Base-by-base conservation (phyloP, 2,329 filamentous ascomycete species). In the Sclerotinia nivalis region DNA sequence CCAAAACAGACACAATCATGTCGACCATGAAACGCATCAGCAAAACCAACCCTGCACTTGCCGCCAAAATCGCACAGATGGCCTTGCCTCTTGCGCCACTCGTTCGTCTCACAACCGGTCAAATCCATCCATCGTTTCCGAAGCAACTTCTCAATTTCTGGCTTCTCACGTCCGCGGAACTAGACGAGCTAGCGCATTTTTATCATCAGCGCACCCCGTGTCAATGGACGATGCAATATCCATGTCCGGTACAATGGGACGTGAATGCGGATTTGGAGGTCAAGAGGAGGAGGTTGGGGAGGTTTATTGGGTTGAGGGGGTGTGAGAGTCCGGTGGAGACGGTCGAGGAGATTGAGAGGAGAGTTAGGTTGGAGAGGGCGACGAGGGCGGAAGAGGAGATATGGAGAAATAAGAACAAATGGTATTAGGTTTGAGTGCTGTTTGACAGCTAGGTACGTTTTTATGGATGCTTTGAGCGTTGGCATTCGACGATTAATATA, bases 281-380 rank as follows among this genome's bases (percentile, higher is more conserved):
- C 77, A 93, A 93, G 83, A 84, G 91, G 72, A 83, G 90, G 72
- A 88, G 89, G 80, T 87, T 93, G 77, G 91, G 91, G 59, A 83
- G 86, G 74, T 93, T 93, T 74, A 92, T 93, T 77, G 91, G 91
- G 18, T 81, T 93, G 69, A 81, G 87, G 65, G 90, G 89, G 2
- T 86, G 86, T 75, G 85, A 88, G 73, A 85, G 84, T 45, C 86
- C 85, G 12, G 58, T n/a, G 80, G 67, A 72, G 66, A 76, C 56
- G 25, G 72, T 73, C 49, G 71, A 73, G 52, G 77, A 77, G 66
- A 73, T 76, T n/a, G 81, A 81, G 79, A 82, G 84, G 76, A 66
- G 45, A 25, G 68, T 59, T 81, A 82, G 72, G 80, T 81, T 58
- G 76, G 81, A 18, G 78, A 81, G 72, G 37, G 76, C 82, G 20